Evolutionary conservation across 192 early-diverging fungal genomes (phyloP), one percentile per base, ranked within the genome.

Genomic region (Spizellomyces punctatus): DNA sequence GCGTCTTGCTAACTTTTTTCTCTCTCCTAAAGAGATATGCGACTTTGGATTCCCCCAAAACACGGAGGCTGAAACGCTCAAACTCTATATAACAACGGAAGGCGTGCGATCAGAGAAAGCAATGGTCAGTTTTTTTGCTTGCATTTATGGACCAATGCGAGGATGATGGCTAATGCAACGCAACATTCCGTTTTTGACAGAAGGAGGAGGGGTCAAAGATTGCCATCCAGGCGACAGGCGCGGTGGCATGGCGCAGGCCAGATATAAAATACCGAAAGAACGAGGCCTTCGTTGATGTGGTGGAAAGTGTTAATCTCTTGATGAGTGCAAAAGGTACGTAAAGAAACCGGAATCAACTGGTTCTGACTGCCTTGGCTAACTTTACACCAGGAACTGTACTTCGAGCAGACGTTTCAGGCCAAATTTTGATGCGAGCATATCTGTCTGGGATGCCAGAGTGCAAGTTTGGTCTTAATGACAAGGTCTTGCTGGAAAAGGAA

Each of bases 261-360:
- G 97, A 96, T 72, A 95, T 99, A 69, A 91, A 87, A 74, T 96
- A 99, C 81, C 87, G 95, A 68, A 98, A 98, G 81, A 99, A 99
- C 77, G 97, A 99, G 76, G 95, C 93, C 1, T 99, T 99, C 77
- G 85, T 99, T 19, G 97, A 99, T 84, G 96, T 99, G n/a, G 94
- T 99, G 58, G 97, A 99, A 78, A 91, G 90, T 46, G 95, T 99
- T 49, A 99, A 99, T 72, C 69, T 98, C 50, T 81, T 99, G 58
- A 84, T 98, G 77, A 92, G 90, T 61, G 85, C 86, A n/a, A 92
- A 91, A 79, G 90, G 93, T 63, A 62, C 5, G 46, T 2, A 14
- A 64, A 42, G 17, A 54, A 19, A n/a, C 0, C 50, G 14, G 17
- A n/a, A 12, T 12, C 12, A 54, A n/a, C 0, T 12, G 14, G 14